Evolutionary conservation across 148 eudicot species (phyloP), one percentile per base, ranked within the genome.

Genomic region (Heliamphora exappendiculata): DNA sequence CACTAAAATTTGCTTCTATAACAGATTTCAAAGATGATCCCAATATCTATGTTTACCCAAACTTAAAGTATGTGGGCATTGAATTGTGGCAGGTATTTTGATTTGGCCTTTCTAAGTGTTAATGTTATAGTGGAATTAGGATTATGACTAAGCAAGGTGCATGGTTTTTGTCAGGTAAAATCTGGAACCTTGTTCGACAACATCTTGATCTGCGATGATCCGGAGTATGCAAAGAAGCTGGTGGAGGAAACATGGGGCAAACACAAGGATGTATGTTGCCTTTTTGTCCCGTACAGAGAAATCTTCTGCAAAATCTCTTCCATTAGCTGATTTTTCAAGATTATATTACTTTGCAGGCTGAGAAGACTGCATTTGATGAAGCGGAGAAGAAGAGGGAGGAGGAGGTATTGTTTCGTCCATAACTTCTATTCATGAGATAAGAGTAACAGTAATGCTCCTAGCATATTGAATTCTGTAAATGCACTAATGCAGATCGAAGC

Each of bases 171-270:
- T 68, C 82, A 94, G 98, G 98, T 94, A 64, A 94, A 92, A 81
- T 92, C 98, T 78, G 98, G 98, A 77, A 94, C 97, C 67, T 85
- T 94, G 75, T 92, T 94, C 80, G 97, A 94, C 96, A 94, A 94
- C 79, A 87, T 94, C 70, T 88, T 94, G 91, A 80, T 92, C 64
- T 75, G 80, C 77, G 97, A 94, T 76, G 98, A 94, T 78, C 91
- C 97, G 6, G 98, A 92, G 65, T 92, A 94, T 72, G 97, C 98
- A 8, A 83, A 86, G 85, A 85, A 90, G 76, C 53, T 92, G 67
- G 97, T 90, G 5, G 97, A 92, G 80, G 96, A 94, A 77, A 94
- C 98, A 73, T 94, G 98, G 98, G 97, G 87, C 77, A 94, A 92
- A 77, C 93, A 88, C 9, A 94, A 94, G 85, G 97, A 94, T 85